phyloP scores from a whole-genome alignment of 345 rosid species.

The Citrus maxima region DNA sequence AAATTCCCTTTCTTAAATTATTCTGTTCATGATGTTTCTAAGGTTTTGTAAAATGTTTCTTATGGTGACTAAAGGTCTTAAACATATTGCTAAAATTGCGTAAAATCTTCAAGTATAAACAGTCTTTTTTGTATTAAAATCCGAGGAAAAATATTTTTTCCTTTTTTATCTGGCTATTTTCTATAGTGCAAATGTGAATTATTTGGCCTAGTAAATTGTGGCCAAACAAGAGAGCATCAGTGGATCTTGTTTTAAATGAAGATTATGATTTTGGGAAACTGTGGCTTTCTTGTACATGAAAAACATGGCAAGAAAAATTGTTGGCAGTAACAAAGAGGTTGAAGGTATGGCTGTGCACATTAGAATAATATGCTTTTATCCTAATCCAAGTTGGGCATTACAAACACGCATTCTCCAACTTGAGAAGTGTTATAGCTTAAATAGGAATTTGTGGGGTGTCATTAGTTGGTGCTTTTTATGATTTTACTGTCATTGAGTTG shows the following conservation, averaged over 20 bases:
- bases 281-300: too few species aligned
- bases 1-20: constrained; percentile 2
- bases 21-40: not conserved
- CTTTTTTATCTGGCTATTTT: not conserved
- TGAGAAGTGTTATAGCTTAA: not conserved
- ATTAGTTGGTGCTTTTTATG: not conserved
- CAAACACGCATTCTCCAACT: too few species aligned
- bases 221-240: not conserved
- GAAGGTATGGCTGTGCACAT: too few species aligned
- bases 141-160: not conserved
- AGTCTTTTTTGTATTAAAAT: not conserved
- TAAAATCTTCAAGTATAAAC: not conserved
- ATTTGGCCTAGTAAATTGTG: not conserved
- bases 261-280: not conserved
- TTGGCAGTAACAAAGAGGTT: too few species aligned
- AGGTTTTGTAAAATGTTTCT: not conserved
- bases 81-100: not conserved
- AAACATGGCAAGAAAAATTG: too few species aligned
- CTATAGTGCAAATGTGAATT: not conserved
- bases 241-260: not conserved
- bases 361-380: too few species aligned
- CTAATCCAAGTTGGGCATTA: too few species aligned
- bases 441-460: not conserved
- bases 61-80: not conserved
- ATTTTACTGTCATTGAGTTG: not conserved